phyloP scores from a whole-genome alignment of 2,329 filamentous ascomycete genomes.

The Xylaria sp. region DNA sequence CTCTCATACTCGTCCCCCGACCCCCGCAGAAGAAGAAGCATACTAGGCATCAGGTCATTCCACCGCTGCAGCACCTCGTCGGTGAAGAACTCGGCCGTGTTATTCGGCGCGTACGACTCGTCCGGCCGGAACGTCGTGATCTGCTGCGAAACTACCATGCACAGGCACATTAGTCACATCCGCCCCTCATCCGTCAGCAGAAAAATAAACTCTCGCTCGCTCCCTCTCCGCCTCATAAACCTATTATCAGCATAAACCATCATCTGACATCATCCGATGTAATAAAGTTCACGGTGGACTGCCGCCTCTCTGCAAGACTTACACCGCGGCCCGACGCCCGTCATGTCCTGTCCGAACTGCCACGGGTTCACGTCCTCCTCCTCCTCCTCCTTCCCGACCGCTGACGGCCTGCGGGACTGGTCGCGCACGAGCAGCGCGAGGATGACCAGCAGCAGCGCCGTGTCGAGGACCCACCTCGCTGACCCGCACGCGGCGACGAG shows the following conservation, averaged over 20 bases:
- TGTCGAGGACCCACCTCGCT: slow-evolving; percentile 44
- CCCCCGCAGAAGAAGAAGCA: slow-evolving; percentile 2
- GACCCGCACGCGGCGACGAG: slow-evolving; percentile 35
- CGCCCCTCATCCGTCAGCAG: slow-evolving; percentile 9
- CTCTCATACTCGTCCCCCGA: neutral
- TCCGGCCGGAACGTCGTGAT: slow-evolving; percentile 44
- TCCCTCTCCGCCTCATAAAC: no score
- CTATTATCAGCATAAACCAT: neutral
- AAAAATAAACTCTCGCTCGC: no score
- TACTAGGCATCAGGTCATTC: slow-evolving; percentile 46
- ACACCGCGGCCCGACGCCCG: slow-evolving; percentile 42
- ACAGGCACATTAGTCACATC: no score
- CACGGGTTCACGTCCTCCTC: slow-evolving; percentile 28
- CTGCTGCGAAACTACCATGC: slow-evolving; percentile 40
- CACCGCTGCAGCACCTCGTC: slow-evolving; percentile 41
- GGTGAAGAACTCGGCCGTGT: slow-evolving; percentile 43
- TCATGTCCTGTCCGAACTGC: slow-evolving; percentile 45
- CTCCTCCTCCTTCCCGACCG: no score
- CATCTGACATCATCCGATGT: no score
- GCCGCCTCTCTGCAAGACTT: slow-evolving; percentile 22
- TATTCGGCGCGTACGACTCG: slow-evolving; percentile 43
- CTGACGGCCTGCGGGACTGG: slow-evolving; percentile 27
- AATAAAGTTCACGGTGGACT: no score
- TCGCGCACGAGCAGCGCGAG: slow-evolving; percentile 40
- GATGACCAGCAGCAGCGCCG: slow-evolving; percentile 42